phyloP scores from a whole-genome alignment of 177 flowering plant species.

The Vitis hybrid region DNA sequence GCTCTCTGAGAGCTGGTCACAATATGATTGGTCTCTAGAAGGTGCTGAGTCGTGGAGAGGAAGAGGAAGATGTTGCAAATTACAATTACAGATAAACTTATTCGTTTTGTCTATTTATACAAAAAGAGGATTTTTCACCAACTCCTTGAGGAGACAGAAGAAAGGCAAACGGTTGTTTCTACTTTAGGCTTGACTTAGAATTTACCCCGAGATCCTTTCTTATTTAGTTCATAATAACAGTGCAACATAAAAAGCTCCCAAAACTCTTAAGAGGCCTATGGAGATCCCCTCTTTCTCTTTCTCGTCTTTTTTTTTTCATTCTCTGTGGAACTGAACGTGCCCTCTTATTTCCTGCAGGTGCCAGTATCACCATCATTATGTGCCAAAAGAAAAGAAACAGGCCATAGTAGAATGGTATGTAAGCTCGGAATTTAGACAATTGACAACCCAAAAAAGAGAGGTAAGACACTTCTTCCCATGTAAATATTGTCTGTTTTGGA shows the following conservation, averaged over 20 bases:
- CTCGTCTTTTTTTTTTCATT: neutral
- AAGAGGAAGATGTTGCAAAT: too few relatives aligned
- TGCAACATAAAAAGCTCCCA: neutral
- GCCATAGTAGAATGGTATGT: neutral
- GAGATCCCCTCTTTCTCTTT: neutral
- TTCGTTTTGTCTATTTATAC: constrained; percentile 6
- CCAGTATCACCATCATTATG: neutral
- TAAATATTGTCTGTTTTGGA: too few relatives aligned
- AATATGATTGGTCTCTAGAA: too few relatives aligned
- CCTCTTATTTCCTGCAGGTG: constrained; percentile 16
- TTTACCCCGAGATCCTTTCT: neutral
- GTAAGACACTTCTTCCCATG: too few relatives aligned
- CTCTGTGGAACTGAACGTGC: neutral
- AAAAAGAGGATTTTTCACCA: constrained; percentile 21
- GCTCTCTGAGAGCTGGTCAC: too few relatives aligned
- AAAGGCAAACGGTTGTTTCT: neutral
- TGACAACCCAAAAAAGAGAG: too few relatives aligned
- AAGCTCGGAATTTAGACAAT: neutral
- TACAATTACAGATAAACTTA: too few relatives aligned
- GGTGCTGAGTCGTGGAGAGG: too few relatives aligned
- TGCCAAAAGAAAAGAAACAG: too few relatives aligned
- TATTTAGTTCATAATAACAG: neutral
- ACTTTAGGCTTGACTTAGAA: neutral
- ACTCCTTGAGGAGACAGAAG: constrained; percentile 4
- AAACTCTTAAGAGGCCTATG: neutral